Base-by-base conservation (phyloP, 208 protist genomes). In the Sergeia podlipaevii region DNA sequence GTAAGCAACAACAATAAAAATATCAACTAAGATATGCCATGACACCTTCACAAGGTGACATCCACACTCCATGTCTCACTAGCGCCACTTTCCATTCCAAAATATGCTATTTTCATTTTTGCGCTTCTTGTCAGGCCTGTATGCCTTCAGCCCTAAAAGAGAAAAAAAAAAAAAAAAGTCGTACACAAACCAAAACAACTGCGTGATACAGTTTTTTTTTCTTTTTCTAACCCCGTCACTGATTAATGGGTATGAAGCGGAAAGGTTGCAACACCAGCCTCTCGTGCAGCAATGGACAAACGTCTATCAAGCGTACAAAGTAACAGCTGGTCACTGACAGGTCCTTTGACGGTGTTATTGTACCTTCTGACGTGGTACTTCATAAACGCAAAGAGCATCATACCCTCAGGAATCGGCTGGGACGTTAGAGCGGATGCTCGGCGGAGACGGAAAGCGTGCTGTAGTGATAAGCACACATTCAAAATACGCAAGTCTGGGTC, bases 331-430 rank as follows among this genome's bases (percentile, higher is more conserved):
- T 81, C 55, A 0, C 56, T 60, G 3, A 64, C 70, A 4, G 60
- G 50, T 3, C 87, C 87, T 32, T 84, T 85, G 32, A 91, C 87
- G 2, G 68, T 76, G 42, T 88, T 78, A 26, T 73, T 60, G 65
- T 87, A 80, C 7, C 82, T 70, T 26, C 87, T 74, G 5, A 90
- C 75, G 52, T 94, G 87, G 45, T 95, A 91, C 64, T 91, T 95
- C 15, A 91, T 24, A 21, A 91, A 78, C 2, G 80, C 65, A 48
- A 95, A 91, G 15, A 95, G 72, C 37, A 71, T 56, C n/a, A 74
- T 78, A 2, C 83, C 88, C 10, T 89, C 79, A 27, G 80, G 55
- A 3, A 79, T 57, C 1, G 54, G 34, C 3, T 68, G 44, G 11
- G 68, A 69, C 29, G 82, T 66, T 33, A 76, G 57, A n/a, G 43